Percentiles rank a stretch among this genome's conserved stretches.
phyloP scores from a whole-genome alignment of 148 eudicot species.

The Spergularia marina region DNA sequence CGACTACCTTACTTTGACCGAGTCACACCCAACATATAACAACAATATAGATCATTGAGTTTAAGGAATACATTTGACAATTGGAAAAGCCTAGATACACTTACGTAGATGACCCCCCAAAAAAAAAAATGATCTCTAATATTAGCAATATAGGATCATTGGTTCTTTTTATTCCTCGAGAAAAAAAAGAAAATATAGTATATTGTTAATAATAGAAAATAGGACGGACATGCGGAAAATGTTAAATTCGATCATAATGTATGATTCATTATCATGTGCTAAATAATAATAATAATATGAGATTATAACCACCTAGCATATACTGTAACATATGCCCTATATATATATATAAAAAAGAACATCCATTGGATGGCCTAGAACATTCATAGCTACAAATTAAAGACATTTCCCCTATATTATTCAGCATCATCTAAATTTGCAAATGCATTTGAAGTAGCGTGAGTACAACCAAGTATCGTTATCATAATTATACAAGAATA shows the following conservation, averaged over 20 bases:
- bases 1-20: too few species aligned
- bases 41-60: too few species aligned
- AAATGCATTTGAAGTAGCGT: not conserved
- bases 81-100: too few species aligned
- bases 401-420: not conserved
- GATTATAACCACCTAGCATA: not conserved
- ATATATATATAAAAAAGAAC: too few species aligned
- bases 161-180: too few species aligned
- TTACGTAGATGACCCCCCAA: too few species aligned
- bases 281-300: not conserved
- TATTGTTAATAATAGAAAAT: not conserved
- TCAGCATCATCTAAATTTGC: not conserved
- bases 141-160: too few species aligned
- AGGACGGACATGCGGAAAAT: not conserved
- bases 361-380: conserved; percentile 7
- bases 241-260: not conserved
- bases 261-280: not conserved
- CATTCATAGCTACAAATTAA: not conserved
- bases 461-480: not conserved
- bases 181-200: too few species aligned
- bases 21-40: too few species aligned
- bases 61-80: too few species aligned
- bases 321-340: not conserved
- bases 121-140: too few species aligned
- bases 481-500: too few species aligned